phyloP scores from a whole-genome alignment of 2,329 filamentous ascomycete genomes.

The Lasiodiplodia hormozganensis region DNA sequence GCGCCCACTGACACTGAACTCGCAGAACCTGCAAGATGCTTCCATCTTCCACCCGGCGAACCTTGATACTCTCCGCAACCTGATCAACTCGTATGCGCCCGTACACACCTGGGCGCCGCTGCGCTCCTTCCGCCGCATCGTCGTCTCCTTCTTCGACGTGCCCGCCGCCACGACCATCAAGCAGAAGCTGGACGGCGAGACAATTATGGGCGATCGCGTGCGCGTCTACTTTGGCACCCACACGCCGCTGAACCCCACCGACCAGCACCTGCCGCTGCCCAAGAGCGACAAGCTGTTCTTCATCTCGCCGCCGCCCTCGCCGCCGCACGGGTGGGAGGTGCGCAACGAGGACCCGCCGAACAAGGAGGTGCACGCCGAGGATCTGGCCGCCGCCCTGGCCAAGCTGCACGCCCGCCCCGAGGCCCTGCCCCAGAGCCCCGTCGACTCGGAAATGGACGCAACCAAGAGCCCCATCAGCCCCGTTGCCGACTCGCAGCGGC shows the following conservation, averaged over 20 bases:
- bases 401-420: conserved; percentile 54
- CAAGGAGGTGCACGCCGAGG: conserved; percentile 68
- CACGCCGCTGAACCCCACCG: conserved; percentile 47
- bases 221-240: conserved; percentile 49
- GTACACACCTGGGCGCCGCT: conserved; percentile 81
- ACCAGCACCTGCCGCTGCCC: conserved; percentile 53
- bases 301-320: conserved; percentile 68
- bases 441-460: conserved; percentile 34
- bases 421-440: conserved; percentile 32
- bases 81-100: conserved; percentile 72
- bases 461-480: conserved; percentile 36
- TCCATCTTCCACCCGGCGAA: conserved; percentile 78
- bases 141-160: conserved; percentile 77
- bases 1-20: conserved; percentile 31
- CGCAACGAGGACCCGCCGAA: conserved; percentile 69
- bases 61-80: conserved; percentile 74
- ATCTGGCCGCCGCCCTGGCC: conserved; percentile 64
- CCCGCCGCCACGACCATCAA: conserved; percentile 75
- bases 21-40: conserved; percentile 70
- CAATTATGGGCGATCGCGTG: conserved; percentile 68
- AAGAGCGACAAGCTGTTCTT: conserved; percentile 69
- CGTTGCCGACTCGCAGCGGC: conserved; percentile 32
- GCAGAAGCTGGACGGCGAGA: conserved; percentile 75
- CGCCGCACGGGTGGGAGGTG: conserved; percentile 70
- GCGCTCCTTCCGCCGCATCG: conserved; percentile 81